These are phyloP conservation scores for Allantophomopsis lycopodina DNA, from an alignment of 2,329 filamentous ascomycete species.

Conservation along the genomic window DNA sequence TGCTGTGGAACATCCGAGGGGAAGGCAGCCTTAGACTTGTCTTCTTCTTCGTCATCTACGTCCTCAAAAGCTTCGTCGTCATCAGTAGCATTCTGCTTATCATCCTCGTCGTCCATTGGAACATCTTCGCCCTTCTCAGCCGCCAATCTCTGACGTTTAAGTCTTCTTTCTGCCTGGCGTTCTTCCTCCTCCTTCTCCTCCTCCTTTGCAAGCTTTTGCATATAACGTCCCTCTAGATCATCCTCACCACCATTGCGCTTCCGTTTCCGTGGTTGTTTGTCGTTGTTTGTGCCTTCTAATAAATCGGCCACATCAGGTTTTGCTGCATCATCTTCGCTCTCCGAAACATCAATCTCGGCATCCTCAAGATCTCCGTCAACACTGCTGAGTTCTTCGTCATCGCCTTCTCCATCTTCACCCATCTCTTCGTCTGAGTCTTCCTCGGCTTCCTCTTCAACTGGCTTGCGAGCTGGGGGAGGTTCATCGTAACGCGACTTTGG, in stretches of 20 bases:
- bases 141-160: conserved; percentile 37
- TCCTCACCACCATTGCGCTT: conserved; percentile 52
- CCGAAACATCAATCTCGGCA: conserved; percentile 13
- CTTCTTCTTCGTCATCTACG: conserved; percentile 14
- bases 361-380: conserved; percentile 20
- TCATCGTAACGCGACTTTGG: conserved; percentile 16
- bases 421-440: conserved; percentile 21
- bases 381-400: conserved; percentile 21
- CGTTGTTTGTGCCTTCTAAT: not conserved
- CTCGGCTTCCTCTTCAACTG: conserved; percentile 11
- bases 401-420: conserved; percentile 14
- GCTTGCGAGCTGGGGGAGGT: conserved; percentile 17
- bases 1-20: conserved; percentile 30
- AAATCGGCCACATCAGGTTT: conserved; percentile 22
- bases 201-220: conserved; percentile 48
- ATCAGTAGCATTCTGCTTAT: conserved; percentile 13
- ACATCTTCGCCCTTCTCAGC: conserved; percentile 21
- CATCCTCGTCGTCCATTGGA: conserved; percentile 18
- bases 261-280: conserved; percentile 35
- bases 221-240: conserved; percentile 56
- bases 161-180: conserved; percentile 22
- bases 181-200: conserved; percentile 40
- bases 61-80: conserved; percentile 9
- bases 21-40: conserved; percentile 23
- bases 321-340: conserved; percentile 14